Evolutionary conservation across 306 rosid species (phyloP), one percentile per base, ranked within the genome.

Genomic region (Urtica urens): DNA sequence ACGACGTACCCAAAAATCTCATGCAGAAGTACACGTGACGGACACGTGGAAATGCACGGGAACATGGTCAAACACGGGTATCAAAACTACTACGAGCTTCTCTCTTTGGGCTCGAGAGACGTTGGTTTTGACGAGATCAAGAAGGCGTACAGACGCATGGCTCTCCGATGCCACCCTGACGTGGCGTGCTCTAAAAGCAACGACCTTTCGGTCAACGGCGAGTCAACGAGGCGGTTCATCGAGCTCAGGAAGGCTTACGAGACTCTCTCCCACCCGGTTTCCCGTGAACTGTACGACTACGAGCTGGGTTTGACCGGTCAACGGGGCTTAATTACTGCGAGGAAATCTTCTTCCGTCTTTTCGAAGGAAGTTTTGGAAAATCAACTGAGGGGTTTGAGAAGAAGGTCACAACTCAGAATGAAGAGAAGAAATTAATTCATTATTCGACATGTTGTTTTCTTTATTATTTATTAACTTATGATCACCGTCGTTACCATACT

Each of bases 111-210:
- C 15, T 53, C 60, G 1, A 65, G 55, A 55, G 60, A 49, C 10
- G 57, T 64, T 3, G 63, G 50, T 2, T 44, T 59, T 21, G 13
- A 39, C 6, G 68, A 64, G 39, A 70, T 70, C 41, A 70, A 50
- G 63, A 64, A 54, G 43, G 76, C 76, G 0, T 59, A 70, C 27
- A 64, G 72, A 50, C 59, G 38, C 20, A 34, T 64, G 72, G 76
- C 68, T 21, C 76, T 50, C 31, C 67, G 25, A 28, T 44, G 38
- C 34, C 76, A 70, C 33, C 76, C 76, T 0, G 76, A 70, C 24
- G 53, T 54, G n/a, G n/a, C n/a, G n/a, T n/a, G n/a, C n/a, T n/a
- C n/a, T n/a, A n/a, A n/a, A 42, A 55, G 59, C 37, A 35, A 42
- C 15, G 52, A 47, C 54, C 66, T 43, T 3, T 70, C 63, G 3